Conservation (phyloP, 2,329 filamentous ascomycete species). For the Talaromyces sp. region DNA sequence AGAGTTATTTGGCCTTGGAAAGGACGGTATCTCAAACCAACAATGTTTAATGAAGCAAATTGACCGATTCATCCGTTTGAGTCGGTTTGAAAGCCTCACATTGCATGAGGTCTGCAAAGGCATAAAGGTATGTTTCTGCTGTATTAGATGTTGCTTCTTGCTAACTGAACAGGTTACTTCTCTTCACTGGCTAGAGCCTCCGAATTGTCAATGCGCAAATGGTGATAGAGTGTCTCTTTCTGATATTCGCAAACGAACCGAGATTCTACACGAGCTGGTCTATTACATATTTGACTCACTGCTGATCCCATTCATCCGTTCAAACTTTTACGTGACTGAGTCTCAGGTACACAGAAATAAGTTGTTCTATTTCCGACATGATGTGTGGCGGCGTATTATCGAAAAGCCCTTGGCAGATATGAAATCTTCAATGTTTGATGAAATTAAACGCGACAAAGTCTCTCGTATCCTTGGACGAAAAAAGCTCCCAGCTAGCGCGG, state of each 20-base stretch:
- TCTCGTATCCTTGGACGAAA: constrained; percentile 52
- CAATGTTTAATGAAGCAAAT: constrained; percentile 59
- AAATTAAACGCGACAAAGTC: constrained; percentile 58
- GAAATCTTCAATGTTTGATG: constrained; percentile 71
- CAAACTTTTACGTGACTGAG: constrained; percentile 93
- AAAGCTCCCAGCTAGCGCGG: constrained; percentile 69
- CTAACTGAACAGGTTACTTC: constrained; percentile 51
- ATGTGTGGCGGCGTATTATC: constrained; percentile 75
- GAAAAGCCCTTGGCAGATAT: constrained; percentile 66
- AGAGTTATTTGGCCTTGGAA: constrained; percentile 64
- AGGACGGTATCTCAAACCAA: constrained; percentile 55
- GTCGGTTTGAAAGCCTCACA: constrained; percentile 74
- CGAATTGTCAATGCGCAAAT: constrained; percentile 29
- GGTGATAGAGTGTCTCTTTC: constrained; percentile 58
- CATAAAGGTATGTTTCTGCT: constrained; percentile 55
- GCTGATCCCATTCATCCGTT: constrained; percentile 76
- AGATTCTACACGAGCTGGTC: constrained; percentile 77
- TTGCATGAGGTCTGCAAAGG: constrained; percentile 73
- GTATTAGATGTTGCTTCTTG: neutral
- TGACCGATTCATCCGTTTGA: constrained; percentile 70
- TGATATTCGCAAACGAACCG: constrained; percentile 68
- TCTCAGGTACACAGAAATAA: constrained; percentile 73
- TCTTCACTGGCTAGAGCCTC: constrained; percentile 67
- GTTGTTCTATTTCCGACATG: constrained; percentile 91
- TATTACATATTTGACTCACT: constrained; percentile 94